Percentiles rank a stretch among this genome's conserved stretches.
Conservation (phyloP, 805 yeast genomes). For the Kodamaea leandrae region DNA sequence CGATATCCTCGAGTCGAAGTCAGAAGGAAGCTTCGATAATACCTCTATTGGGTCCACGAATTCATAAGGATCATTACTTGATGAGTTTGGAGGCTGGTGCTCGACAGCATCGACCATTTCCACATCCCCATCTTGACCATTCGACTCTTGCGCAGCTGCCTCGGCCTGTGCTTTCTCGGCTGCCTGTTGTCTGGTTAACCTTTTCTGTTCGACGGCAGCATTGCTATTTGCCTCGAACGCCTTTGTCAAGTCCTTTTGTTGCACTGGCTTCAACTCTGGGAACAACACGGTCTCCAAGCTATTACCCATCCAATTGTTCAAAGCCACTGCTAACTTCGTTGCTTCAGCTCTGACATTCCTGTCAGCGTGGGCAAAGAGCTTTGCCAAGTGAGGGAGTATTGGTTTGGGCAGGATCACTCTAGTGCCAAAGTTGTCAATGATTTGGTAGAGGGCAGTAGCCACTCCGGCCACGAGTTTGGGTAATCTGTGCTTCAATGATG, state of each 20-base stretch:
- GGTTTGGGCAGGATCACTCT: constrained; percentile 53
- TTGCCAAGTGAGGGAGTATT: constrained; percentile 56
- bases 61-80: constrained; percentile 58
- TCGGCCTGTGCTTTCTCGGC: constrained; percentile 16
- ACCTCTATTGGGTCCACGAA: constrained; percentile 69
- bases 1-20: constrained; percentile 49
- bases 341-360: constrained; percentile 81
- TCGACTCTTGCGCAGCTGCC: constrained; percentile 16
- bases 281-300: constrained; percentile 57
- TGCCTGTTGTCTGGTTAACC: constrained; percentile 56
- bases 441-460: constrained; percentile 51
- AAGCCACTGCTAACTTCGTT: constrained; percentile 59
- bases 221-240: constrained; percentile 56
- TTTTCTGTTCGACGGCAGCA: constrained; percentile 46
- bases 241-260: constrained; percentile 76
- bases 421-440: constrained; percentile 59
- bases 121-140: constrained; percentile 17
- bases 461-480: constrained; percentile 81
- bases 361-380: constrained; percentile 82
- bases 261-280: constrained; percentile 82
- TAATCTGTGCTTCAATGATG: constrained; percentile 56
- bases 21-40: constrained; percentile 60
- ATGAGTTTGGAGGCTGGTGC: constrained; percentile 10
- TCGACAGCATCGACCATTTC: constrained; percentile 28
- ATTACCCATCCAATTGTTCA: constrained; percentile 73